Percentiles rank a stretch among this genome's conserved stretches.
These are phyloP conservation scores for Macrocystidia cucumis DNA, from an alignment of 1,284 basidiomycete species.

Conservation along the genomic window DNA sequence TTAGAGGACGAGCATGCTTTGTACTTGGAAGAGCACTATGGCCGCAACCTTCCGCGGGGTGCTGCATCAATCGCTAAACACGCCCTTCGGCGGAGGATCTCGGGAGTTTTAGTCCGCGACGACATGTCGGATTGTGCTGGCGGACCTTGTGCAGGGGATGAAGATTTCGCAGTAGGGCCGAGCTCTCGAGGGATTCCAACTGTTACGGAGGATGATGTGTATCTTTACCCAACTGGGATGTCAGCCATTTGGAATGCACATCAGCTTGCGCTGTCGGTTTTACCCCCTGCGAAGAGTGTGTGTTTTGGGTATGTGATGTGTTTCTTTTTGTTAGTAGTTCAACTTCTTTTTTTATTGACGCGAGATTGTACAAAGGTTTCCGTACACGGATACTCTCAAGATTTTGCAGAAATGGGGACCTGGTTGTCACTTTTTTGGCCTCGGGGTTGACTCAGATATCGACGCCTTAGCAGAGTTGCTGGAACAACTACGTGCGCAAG, in stretches of 20 bases:
- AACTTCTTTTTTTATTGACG: too few relatives aligned
- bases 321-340: not conserved
- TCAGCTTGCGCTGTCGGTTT: conserved; percentile 52
- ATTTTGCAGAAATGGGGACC: conserved; percentile 96
- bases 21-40: conserved; percentile 93
- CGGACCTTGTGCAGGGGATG: conserved; percentile 36
- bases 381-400: conserved; percentile 97
- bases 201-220: conserved; percentile 83
- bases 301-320: conserved; percentile 77
- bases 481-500: conserved; percentile 29
- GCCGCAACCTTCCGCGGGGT: conserved; percentile 80
- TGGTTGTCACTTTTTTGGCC: conserved; percentile 87
- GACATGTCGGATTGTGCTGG: conserved; percentile 24
- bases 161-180: conserved; percentile 40
- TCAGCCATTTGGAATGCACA: conserved; percentile 90
- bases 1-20: conserved; percentile 42
- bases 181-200: conserved; percentile 54
- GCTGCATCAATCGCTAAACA: conserved; percentile 77
- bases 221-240: conserved; percentile 87
- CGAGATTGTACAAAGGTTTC: conserved; percentile 59
- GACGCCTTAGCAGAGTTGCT: conserved; percentile 67
- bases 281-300: conserved; percentile 70
- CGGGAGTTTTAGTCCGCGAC: conserved; percentile 76
- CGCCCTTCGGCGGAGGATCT: conserved; percentile 83
- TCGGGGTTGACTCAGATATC: conserved; percentile 74